Percentiles rank a stretch among this genome's conserved stretches.
These are phyloP conservation scores for Globisporangium paddicum DNA, from an alignment of 352 stramenopile species.

Conservation along the genomic window DNA sequence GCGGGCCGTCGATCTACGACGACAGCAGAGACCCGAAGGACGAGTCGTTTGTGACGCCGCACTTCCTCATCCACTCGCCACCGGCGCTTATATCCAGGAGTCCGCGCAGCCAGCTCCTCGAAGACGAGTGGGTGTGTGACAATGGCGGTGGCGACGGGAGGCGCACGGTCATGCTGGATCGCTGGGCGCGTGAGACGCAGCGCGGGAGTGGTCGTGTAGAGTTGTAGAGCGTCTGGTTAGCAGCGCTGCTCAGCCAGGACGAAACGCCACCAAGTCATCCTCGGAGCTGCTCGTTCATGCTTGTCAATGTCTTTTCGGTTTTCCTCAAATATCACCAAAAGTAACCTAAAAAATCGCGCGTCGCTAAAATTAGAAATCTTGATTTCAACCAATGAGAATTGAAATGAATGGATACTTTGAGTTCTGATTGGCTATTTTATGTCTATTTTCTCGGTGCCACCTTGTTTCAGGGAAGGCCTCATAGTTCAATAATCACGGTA, in stretches of 20 bases:
- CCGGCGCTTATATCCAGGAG: neutral
- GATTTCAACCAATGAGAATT: neutral
- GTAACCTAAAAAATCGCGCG: neutral
- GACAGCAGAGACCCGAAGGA: neutral
- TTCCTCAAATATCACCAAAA: neutral
- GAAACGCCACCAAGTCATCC: too few species aligned
- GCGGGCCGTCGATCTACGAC: neutral
- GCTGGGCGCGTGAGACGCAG: neutral
- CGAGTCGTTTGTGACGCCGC: constrained; percentile 10
- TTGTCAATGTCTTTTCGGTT: neutral
- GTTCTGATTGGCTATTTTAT: neutral
- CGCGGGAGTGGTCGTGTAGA: neutral
- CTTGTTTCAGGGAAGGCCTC: neutral
- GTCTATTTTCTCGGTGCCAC: neutral
- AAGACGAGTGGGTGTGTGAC: neutral
- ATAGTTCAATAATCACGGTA: neutral
- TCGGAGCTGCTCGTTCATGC: neutral
- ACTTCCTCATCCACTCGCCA: constrained; percentile 7
- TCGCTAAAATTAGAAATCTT: neutral
- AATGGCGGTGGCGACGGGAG: neutral
- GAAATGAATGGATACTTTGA: neutral
- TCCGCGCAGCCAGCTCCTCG: neutral
- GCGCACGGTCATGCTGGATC: neutral
- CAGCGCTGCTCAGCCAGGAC: too few species aligned
- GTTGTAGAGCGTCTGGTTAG: neutral